Base-by-base conservation (phyloP, 2,329 filamentous ascomycete genomes). In the Penicillium sp. region DNA sequence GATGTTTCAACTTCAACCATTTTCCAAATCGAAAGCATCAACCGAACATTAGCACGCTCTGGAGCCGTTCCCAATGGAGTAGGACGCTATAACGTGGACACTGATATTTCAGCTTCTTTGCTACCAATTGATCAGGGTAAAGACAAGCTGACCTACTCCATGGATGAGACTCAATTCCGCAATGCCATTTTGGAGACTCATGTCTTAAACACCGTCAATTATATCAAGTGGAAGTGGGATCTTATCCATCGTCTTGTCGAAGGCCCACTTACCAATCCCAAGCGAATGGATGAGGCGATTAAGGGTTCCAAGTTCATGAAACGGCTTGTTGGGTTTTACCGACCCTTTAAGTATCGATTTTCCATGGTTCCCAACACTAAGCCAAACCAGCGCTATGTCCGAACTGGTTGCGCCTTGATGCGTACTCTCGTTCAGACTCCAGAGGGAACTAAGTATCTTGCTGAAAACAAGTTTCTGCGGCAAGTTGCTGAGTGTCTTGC, bases 21-120 rank as follows among this genome's bases (percentile, higher is more conserved):
- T 13, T 99, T 98, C 69, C 95, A 98, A 71, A 96, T 99, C 53
- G 96, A 96, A 77, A 97, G 93, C 71, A 92, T 99, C 64, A 99
- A 93, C 73, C 87, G 91, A 61, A 98, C 93, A 0, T 78, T 99
- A 14, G 96, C 96, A 70, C 85, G 92, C 56, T 96, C 91, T 48
- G 84, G 86, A 6, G 77, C 79, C n/a, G 68, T 76, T 37, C 65
- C 74, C 29, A 70, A 71, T 50, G 69, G 69, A 27, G 65, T 73
- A 4, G 78, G 76, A 53, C 72, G 74, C 56, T 77, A 78, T 48
- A 73, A 71, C 37, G 71, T 76, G 59, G 74, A 75, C 46, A 75
- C 77, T 31, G 80, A 82, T 55, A 76, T 79, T 45, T 78, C 76
- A 13, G 76, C 74, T 3, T 68, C 73, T 62, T 51, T 77, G 48